phyloP scores from a whole-genome alignment of 441 rosid species.

The Syzygium syzygioides region DNA sequence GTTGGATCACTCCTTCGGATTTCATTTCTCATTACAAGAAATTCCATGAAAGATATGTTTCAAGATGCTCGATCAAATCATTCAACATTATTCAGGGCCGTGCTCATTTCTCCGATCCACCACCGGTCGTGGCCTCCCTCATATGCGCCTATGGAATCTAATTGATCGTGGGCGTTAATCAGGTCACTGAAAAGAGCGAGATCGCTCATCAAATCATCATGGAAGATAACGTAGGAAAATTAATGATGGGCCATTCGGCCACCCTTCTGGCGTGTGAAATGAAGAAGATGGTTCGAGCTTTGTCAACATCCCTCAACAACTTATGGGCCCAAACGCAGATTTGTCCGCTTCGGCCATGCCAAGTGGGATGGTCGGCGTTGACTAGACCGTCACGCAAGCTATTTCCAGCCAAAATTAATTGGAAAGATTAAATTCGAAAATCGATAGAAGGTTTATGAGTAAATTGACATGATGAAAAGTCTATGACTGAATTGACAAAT shows the following conservation, averaged over 20 bases:
- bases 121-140: background rate
- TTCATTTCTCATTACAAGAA: background rate
- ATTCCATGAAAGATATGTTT: background rate
- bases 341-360: no score
- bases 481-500: no score
- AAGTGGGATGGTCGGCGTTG: no score
- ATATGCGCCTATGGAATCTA: background rate
- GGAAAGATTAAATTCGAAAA: no score
- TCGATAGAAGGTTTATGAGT: no score
- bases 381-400: no score
- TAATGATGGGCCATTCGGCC: no score
- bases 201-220: background rate
- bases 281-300: no score
- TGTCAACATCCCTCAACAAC: no score
- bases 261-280: no score
- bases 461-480: no score
- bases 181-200: background rate
- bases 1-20: background rate
- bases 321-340: background rate
- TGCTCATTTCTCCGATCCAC: background rate
- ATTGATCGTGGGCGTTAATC: background rate
- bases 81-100: background rate
- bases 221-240: background rate
- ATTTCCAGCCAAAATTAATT: no score
- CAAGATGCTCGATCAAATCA: background rate